Evolutionary conservation across 345 rosid genomes (phyloP).

Genomic region (Gossypium anomalum): DNA sequence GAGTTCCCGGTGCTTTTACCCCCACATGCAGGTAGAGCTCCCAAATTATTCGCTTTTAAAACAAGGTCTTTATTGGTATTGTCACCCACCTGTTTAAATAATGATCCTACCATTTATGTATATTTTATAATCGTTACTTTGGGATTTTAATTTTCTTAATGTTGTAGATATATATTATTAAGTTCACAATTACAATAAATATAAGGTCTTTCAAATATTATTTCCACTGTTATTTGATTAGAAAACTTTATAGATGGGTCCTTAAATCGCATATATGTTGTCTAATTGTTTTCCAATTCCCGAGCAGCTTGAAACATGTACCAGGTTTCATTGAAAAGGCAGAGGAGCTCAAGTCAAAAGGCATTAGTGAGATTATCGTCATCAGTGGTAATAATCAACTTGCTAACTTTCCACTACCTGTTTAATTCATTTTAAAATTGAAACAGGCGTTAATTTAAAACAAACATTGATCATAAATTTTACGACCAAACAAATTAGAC

Average conservation of each 20-base stretch:
- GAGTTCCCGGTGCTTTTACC: conserved; percentile 1
- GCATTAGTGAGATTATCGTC: conserved; percentile 42
- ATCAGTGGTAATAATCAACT: conserved; percentile 36
- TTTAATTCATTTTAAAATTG: background rate
- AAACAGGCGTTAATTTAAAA: background rate
- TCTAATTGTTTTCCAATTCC: background rate
- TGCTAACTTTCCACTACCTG: background rate
- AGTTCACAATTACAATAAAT: too few species aligned
- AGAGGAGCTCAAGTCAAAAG: conserved; percentile 53
- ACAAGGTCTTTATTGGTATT: too few species aligned
- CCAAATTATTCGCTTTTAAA: too few species aligned
- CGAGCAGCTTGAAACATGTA: conserved; percentile 56
- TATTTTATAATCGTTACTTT: too few species aligned
- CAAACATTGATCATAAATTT: background rate
- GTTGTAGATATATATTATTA: too few species aligned
- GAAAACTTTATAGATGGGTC: background rate
- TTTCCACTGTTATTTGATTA: too few species aligned
- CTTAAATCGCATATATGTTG: background rate
- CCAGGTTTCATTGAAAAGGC: conserved; percentile 64
- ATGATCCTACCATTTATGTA: too few species aligned
- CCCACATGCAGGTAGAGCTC: background rate
- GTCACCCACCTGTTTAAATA: too few species aligned
- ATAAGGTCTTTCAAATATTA: too few species aligned
- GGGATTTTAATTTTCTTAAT: too few species aligned
- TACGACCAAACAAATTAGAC: background rate